phyloP scores from a whole-genome alignment of 768 basidiomycete species.

The Mycena galericulata region DNA sequence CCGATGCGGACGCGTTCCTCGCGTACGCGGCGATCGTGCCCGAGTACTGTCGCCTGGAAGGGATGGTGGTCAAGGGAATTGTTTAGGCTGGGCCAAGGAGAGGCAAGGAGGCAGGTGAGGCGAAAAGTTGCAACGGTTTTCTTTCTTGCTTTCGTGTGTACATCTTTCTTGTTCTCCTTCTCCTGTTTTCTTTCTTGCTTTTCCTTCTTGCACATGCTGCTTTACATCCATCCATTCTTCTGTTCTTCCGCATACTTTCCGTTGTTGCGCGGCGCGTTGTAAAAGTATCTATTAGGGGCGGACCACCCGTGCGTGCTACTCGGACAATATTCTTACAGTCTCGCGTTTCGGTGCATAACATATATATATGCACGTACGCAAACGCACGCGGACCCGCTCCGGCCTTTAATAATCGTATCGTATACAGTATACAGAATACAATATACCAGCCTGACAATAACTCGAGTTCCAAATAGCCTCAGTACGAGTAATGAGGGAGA shows the following conservation, averaged over 20 bases:
- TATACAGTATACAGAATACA: too few species aligned
- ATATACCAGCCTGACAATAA: too few species aligned
- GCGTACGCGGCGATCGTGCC: slow-evolving; percentile 88
- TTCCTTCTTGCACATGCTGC: not conserved
- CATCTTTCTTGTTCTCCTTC: not conserved
- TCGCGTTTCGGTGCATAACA: too few species aligned
- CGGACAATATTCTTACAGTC: too few species aligned
- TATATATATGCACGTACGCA: too few species aligned
- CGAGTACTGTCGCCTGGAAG: slow-evolving; percentile 84
- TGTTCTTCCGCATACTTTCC: not conserved
- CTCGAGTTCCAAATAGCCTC: too few species aligned
- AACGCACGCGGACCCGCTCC: too few species aligned
- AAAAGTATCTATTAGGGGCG: slow-evolving; percentile 17
- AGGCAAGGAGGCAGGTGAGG: not conserved
- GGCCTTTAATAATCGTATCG: too few species aligned
- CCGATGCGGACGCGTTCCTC: slow-evolving; percentile 88
- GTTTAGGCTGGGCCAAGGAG: slow-evolving; percentile 44
- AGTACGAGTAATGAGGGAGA: too few species aligned
- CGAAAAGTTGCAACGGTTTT: not conserved
- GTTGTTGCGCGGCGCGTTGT: not conserved
- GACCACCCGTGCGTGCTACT: too few species aligned
- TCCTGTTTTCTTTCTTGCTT: not conserved
- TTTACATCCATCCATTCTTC: not conserved
- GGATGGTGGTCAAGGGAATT: slow-evolving; percentile 77
- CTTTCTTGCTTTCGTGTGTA: not conserved